phyloP scores from a whole-genome alignment of 2,329 filamentous ascomycete genomes.

The Fusarium chaquense region DNA sequence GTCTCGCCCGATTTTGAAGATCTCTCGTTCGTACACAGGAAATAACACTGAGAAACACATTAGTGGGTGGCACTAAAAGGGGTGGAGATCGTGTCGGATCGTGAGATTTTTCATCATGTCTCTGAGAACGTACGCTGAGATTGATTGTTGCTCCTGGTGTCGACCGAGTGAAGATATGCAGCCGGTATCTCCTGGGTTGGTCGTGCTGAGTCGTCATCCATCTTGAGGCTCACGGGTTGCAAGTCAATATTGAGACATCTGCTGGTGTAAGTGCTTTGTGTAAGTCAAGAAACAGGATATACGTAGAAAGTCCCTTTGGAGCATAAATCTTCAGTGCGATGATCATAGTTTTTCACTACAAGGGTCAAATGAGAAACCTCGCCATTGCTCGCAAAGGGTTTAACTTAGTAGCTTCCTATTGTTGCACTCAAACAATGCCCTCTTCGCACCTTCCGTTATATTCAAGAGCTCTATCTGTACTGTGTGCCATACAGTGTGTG shows the following conservation, averaged over 20 bases:
- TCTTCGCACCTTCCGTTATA: constrained; percentile 20
- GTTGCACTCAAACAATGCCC: constrained; percentile 13
- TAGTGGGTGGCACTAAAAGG: constrained; percentile 20
- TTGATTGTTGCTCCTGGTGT: constrained; percentile 41
- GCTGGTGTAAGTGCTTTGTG: constrained; percentile 40
- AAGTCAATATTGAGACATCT: background rate
- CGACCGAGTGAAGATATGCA: constrained; percentile 45
- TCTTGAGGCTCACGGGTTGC: constrained; percentile 16
- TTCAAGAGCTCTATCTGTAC: background rate
- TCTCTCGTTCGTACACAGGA: constrained; percentile 48
- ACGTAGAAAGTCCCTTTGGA: constrained; percentile 11
- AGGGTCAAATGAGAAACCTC: background rate
- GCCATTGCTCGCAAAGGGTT: background rate
- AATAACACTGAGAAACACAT: constrained; percentile 43
- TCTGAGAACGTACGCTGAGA: constrained; percentile 44
- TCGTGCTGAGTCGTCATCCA: constrained; percentile 32
- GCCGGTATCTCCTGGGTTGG: constrained; percentile 38
- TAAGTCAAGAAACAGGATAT: constrained; percentile 10
- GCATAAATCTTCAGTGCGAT: background rate
- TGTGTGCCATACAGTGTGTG: background rate
- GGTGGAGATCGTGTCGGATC: constrained; percentile 19
- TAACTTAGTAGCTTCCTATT: constrained; percentile 2
- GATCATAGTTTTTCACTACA: background rate
- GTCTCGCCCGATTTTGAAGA: constrained; percentile 54
- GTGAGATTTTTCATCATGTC: background rate